phyloP scores from a whole-genome alignment of 2,329 filamentous ascomycete genomes.

The Penicillium brevicompactum region DNA sequence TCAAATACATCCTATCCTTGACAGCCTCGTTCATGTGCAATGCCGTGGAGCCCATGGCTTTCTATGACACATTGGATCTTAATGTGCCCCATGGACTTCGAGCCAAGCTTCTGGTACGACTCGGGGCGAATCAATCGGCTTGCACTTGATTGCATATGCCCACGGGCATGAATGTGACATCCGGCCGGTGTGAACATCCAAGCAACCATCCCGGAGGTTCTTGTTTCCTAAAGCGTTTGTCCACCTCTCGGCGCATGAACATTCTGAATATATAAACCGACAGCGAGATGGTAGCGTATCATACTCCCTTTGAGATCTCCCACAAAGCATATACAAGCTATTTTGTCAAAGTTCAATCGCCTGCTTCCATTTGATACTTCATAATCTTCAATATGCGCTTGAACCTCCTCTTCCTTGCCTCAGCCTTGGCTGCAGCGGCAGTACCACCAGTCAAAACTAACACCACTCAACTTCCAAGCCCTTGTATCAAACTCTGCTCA shows the following conservation, averaged over 20 bases:
- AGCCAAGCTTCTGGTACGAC: constrained; percentile 12
- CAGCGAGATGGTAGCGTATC: not conserved
- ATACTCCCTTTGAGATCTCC: too few species aligned
- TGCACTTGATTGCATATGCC: not conserved
- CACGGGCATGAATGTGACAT: constrained; percentile 9
- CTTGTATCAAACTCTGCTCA: not conserved
- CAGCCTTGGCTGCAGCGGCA: constrained; percentile 3
- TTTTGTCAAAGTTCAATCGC: too few species aligned
- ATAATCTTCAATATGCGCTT: constrained; percentile 17
- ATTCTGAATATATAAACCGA: not conserved
- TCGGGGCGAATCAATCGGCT: constrained; percentile 12
- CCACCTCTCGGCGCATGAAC: not conserved
- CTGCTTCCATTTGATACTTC: not conserved
- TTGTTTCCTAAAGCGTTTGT: too few species aligned
- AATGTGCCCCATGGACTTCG: not conserved
- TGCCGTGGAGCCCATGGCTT: not conserved
- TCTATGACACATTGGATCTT: not conserved
- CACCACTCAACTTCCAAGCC: not conserved
- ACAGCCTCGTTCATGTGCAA: not conserved
- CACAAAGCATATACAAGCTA: too few species aligned
- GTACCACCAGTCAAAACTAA: not conserved
- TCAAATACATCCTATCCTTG: constrained; percentile 15
- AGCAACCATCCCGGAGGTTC: too few species aligned
- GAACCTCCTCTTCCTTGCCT: constrained; percentile 9
- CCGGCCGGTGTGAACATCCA: not conserved